Percentiles rank a stretch among this genome's conserved stretches.
These are phyloP conservation scores for Cryptosporidium andersoni DNA, from an alignment of 169 alveolate species.

Conservation along the genomic window DNA sequence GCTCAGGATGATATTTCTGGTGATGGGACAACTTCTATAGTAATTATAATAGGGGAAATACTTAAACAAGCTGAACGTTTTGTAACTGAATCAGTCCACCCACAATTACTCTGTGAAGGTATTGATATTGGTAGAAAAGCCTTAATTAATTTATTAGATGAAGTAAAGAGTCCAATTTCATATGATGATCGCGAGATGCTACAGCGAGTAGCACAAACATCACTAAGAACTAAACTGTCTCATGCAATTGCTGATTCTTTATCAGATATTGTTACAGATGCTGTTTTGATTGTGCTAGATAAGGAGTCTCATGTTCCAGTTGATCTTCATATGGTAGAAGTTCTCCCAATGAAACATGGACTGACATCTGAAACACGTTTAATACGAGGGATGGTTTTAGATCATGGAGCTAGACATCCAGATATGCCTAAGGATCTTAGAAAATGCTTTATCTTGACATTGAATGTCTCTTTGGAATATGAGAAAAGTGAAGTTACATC, in stretches of 20 bases:
- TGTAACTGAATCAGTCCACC: slow-evolving; percentile 95
- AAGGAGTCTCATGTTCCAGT: slow-evolving; percentile 80
- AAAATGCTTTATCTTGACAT: slow-evolving; percentile 94
- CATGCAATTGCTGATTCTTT: slow-evolving; percentile 89
- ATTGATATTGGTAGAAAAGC: slow-evolving; percentile 91
- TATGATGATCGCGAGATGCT: slow-evolving; percentile 90
- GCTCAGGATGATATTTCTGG: slow-evolving; percentile 99
- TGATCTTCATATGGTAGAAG: slow-evolving; percentile 98
- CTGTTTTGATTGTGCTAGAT: slow-evolving; percentile 83
- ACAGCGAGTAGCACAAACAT: slow-evolving; percentile 91
- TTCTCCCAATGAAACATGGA: slow-evolving; percentile 96
- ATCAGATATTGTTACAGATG: slow-evolving; percentile 95
- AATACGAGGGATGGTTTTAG: slow-evolving; percentile 94
- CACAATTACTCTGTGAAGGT: slow-evolving; percentile 96
- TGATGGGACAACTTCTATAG: slow-evolving; percentile 98
- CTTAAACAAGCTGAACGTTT: slow-evolving; percentile 86
- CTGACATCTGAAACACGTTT: slow-evolving; percentile 93
- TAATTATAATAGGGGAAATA: slow-evolving; percentile 94
- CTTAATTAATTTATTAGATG: slow-evolving; percentile 88
- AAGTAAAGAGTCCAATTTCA: slow-evolving; percentile 77
- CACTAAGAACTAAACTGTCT: slow-evolving; percentile 93
- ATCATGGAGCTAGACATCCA: slow-evolving; percentile 98
- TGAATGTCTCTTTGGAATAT: slow-evolving; percentile 97
- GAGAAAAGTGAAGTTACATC: slow-evolving; percentile 97
- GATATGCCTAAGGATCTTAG: slow-evolving; percentile 96